Base-by-base conservation (phyloP, 108 stramenopile species). In the Nitzschia sp. region DNA sequence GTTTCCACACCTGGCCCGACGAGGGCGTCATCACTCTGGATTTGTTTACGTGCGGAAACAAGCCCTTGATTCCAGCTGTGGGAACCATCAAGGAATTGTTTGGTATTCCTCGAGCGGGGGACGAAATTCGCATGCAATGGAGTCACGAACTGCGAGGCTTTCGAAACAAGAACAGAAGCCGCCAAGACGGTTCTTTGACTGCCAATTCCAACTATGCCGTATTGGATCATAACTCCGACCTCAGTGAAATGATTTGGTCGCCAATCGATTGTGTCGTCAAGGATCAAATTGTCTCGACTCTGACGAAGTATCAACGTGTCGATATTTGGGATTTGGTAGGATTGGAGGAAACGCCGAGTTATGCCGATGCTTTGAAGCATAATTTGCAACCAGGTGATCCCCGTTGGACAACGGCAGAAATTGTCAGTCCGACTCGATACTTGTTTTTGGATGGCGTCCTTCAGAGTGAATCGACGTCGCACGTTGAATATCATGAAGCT, bases 1-100 rank as follows among this genome's bases (percentile, higher is more conserved):
- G 77, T 15, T 90, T 92, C 59, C 95, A 95, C 74, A 93, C 95
- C 9, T 93, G 92, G 95, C 95, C 95, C 42, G 89, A 90, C 21
- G 90, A 91, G 58, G 95, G 95, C 25, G 90, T 90, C 56, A 90
- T 91, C 56, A 88, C 89, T 1, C 64, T 95, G 18, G 95, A 95
- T 75, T 48, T 95, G 46, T 93, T 93, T 68, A 93, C 95, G 18
- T 82, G 81, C 54, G 88, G 89, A n/a, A 66, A 76, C 55, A 90
- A 88, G 8, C 83, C 84, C 2, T 54, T 90, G 21, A 47, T 95
- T n/a, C 90, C 88, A 1, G 83, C 83, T 26, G 66, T 95, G 1
- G 74, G 77, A 9, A 71, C 58, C 30, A 86, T 94, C 61, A 79
- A 94, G 60, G 60, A 58, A 15, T 56, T 90, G 38, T 93, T 93